phyloP scores from a whole-genome alignment of 768 basidiomycete genomes.

The Amanita muscaria region DNA sequence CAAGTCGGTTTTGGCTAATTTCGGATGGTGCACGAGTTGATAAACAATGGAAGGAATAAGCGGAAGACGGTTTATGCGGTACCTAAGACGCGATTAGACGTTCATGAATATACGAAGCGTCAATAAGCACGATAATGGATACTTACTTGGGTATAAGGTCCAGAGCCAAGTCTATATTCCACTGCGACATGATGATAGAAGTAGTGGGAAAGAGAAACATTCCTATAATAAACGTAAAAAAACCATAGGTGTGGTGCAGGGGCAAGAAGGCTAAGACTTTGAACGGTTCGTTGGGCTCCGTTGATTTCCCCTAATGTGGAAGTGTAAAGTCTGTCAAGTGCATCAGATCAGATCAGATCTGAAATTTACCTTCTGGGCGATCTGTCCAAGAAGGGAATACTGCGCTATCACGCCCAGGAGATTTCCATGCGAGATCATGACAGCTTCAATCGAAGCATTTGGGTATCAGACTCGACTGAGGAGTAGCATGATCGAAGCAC shows the following conservation, averaged over 20 bases:
- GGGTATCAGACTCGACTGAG: too few relatives aligned
- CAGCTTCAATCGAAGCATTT: slow-evolving; percentile 29
- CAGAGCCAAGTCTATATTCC: slow-evolving; percentile 30
- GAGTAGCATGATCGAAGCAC: slow-evolving; percentile 16
- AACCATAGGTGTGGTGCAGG: slow-evolving; percentile 58
- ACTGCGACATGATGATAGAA: slow-evolving; percentile 46
- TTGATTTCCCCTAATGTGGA: too few relatives aligned
- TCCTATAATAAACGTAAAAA: slow-evolving; percentile 45
- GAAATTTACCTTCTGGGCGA: slow-evolving; percentile 27
- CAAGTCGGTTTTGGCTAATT: slow-evolving; percentile 39
- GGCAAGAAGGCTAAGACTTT: slow-evolving; percentile 53
- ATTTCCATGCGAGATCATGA: slow-evolving; percentile 68
- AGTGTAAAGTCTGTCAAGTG: too few relatives aligned
- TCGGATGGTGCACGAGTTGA: slow-evolving; percentile 54
- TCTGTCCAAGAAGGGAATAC: slow-evolving; percentile 20
- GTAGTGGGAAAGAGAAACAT: slow-evolving; percentile 39
- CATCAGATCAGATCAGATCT: too few relatives aligned
- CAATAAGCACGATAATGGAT: too few relatives aligned
- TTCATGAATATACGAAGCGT: too few relatives aligned
- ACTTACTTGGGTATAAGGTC: background rate
- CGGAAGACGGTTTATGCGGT: slow-evolving; percentile 38
- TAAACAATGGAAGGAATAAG: slow-evolving; percentile 59
- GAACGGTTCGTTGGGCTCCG: slow-evolving; percentile 33
- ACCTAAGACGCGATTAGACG: slow-evolving; percentile 36
- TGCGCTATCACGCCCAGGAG: slow-evolving; percentile 38